Evolutionary conservation across 75 land plant genomes (phyloP).

Genomic region (Adiantum capillusveneris): DNA sequence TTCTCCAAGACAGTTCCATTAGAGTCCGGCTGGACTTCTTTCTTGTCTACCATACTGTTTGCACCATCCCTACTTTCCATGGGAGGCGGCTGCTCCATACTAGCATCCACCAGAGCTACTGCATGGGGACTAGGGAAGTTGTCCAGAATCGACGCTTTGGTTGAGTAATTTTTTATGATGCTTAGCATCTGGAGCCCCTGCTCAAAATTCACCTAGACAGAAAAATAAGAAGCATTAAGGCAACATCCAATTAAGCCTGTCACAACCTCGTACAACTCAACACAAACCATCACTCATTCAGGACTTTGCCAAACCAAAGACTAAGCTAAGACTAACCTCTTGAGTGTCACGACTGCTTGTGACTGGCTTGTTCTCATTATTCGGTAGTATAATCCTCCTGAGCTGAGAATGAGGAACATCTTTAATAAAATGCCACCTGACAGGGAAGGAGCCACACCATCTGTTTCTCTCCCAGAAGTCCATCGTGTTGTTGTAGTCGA

Average conservation of each 20-base stretch:
- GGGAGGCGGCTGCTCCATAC: too few relatives aligned
- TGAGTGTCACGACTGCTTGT: slow-evolving; percentile 83
- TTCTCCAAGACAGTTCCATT: background rate
- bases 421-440: slow-evolving; percentile 87
- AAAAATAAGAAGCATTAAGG: background rate
- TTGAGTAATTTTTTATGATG: slow-evolving; percentile 36
- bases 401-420: slow-evolving; percentile 68
- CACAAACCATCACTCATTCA: background rate
- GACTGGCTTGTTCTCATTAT: slow-evolving; percentile 83
- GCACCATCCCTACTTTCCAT: background rate
- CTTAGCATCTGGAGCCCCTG: slow-evolving; percentile 56
- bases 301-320: background rate
- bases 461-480: slow-evolving; percentile 92
- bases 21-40: background rate
- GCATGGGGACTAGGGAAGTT: slow-evolving; percentile 25
- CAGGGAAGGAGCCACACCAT: slow-evolving; percentile 85
- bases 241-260: background rate
- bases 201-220: slow-evolving; percentile 32
- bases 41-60: background rate
- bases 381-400: slow-evolving; percentile 70
- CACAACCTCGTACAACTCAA: background rate
- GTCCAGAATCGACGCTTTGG: slow-evolving; percentile 51
- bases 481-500: slow-evolving; percentile 65
- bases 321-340: slow-evolving; percentile 34
- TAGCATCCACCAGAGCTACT: too few relatives aligned